Evolutionary conservation across 768 basidiomycete genomes (phyloP), one percentile per base, ranked within the genome.

Genomic region (Rhodotorula paludigena): DNA sequence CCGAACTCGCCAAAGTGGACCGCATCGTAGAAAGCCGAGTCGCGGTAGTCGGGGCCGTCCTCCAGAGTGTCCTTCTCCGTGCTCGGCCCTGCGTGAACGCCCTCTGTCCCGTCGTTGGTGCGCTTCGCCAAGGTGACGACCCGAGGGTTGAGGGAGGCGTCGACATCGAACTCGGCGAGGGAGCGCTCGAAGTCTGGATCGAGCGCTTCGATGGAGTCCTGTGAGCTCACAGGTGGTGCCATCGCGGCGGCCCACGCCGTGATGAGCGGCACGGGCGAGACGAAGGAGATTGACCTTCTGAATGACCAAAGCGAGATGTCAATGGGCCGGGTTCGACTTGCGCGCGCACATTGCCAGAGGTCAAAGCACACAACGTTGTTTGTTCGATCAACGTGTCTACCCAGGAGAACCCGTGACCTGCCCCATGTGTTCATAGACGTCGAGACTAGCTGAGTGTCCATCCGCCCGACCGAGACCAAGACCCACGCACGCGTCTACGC

Each of bases 1-100:
- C 60, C 66, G 8, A 57, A 53, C 44, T 67, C 66, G 38, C 66
- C 66, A 25, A 67, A 67, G n/a, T 48, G 38, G 33, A 61, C 57
- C 9, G 66, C 42, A 6, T 62, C 35, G 44, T 67, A 67, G 41
- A n/a, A 42, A 33, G 15, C 44, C 32, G 7, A 49, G 35, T 41
- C 35, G 23, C n/a, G 28, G 32, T 36, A 45, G 45, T 48, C 44
- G 15, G 7, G 42, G n/a, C 30, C 59, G 10, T 60, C 48, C 33
- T 16, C 12, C 3, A 30, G 7, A 12, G 33, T 10, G 10, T 5
- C 21, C 32, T 20, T 33, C 33, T 35, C 52, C 33, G 14, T 23
- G 44, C 15, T 57, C 28, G 39, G 36, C n/a, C n/a, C n/a, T n/a
- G n/a, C n/a, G n/a, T n/a, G n/a, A n/a, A n/a, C n/a, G n/a, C n/a